Evolutionary conservation across 176 grass and related monocot species (phyloP).

Genomic region (Luzula sylvatica): DNA sequence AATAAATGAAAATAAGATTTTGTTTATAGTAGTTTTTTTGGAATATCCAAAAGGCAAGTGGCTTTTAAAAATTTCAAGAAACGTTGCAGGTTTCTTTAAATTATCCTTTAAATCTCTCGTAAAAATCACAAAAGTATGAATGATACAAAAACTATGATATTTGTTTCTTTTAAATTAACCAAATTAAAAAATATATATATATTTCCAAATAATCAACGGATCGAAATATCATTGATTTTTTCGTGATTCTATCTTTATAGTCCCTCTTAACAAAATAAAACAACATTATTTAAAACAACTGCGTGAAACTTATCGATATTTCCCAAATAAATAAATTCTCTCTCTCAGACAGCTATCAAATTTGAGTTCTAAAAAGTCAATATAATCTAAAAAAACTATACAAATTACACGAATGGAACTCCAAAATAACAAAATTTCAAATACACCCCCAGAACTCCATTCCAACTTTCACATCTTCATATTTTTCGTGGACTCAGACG

Average conservation of each 20-base stretch:
- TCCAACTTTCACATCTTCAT: background rate
- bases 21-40: too few species aligned
- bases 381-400: slow-evolving; percentile 18
- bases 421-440: background rate
- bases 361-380: background rate
- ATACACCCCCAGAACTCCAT: background rate
- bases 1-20: too few species aligned
- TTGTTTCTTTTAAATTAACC: too few species aligned
- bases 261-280: background rate
- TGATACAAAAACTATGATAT: too few species aligned
- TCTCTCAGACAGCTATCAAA: slow-evolving; percentile 10
- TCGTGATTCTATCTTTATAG: slow-evolving; percentile 3
- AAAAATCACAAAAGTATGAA: too few species aligned
- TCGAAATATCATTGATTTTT: background rate
- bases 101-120: too few species aligned
- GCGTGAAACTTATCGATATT: slow-evolving; percentile 1
- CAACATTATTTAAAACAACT: slow-evolving; percentile 1
- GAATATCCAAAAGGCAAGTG: too few species aligned
- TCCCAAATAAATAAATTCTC: slow-evolving; percentile 7
- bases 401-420: slow-evolving; percentile 15
- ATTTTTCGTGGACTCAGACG: too few species aligned
- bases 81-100: too few species aligned
- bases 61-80: too few species aligned
- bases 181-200: too few species aligned
- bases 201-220: too few species aligned